A percentile compares a stretch with the other conserved stretches of the same genome.
phyloP scores from a whole-genome alignment of 345 rosid species.

The Citrus cavaleriei region DNA sequence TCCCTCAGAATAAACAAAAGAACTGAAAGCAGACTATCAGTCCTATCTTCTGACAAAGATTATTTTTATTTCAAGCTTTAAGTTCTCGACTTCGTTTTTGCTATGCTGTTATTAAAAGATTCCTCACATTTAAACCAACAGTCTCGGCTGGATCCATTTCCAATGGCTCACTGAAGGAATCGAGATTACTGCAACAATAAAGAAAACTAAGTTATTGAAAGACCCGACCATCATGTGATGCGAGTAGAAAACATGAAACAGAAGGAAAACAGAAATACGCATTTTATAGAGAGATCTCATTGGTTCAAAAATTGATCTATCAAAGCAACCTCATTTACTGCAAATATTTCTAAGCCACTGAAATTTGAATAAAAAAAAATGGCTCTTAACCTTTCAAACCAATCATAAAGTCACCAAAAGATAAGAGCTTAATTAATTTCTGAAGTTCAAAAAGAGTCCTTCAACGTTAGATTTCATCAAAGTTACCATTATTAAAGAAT shows the following conservation, averaged over 20 bases:
- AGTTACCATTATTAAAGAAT: background rate
- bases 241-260: background rate
- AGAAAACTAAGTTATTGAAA: background rate
- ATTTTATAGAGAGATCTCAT: background rate
- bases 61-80: background rate
- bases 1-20: background rate
- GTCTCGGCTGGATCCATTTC: conserved; percentile 18
- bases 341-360: background rate
- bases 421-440: background rate
- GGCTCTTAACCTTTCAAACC: background rate
- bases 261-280: background rate
- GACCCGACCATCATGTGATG: too few species aligned
- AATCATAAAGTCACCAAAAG: background rate
- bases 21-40: background rate
- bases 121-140: conserved; percentile 16
- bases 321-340: background rate
- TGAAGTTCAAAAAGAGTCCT: background rate
- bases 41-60: background rate
- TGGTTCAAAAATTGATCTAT: background rate
- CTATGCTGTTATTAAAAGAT: background rate
- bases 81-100: background rate
- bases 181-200: conserved; percentile 20
- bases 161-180: conserved; percentile 24
- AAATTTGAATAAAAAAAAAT: background rate
- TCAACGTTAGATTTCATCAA: background rate